Evolutionary conservation across 441 rosid species (phyloP), one percentile per base, ranked within the genome.

Genomic region (Pelargonium myrrhifolium): DNA sequence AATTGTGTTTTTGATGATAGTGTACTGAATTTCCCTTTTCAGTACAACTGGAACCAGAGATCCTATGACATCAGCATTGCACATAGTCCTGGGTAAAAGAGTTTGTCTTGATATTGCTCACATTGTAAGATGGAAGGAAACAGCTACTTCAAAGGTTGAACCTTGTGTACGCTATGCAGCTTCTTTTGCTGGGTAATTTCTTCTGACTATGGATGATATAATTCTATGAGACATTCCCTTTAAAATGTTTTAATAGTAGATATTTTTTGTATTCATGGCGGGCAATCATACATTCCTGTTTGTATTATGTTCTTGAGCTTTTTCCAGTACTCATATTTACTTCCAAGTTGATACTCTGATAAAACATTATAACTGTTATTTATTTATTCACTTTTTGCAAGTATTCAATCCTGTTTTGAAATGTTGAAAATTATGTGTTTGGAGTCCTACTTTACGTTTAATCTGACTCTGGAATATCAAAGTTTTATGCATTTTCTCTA

Each of bases 21-120:
- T 45, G 65, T 31, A 24, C 39, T 64, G 26, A 15, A 65, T 66
- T 24, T 71, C 63, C 67, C 45, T 56, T 75, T 82, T 76, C 92
- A 93, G 97, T 76, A 90, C 97, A 43, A 93, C 98, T 37, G 97
- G 98, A 74, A 81, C 88, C 74, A 85, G 98, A 68, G 98, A 93
- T 86, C 88, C 96, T 71, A 65, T 84, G 65, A 93, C 96, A 77
- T 93, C 98, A 61, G 93, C 96, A 4, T 72, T 93, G 82, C 94
- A 93, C 74, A 84, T 93, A 76, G 84, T 87, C 71, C 78, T 93
- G 74, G 98, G 98, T 17, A 87, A 89, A 81, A 83, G 84, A 78
- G 65, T 89, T 70, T 63, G 72, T 76, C 97, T 93, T 66, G 98
- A 93, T 76, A 70, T 86, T 74, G 93, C 91, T 84, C 98, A 93